phyloP scores from a whole-genome alignment of 2,329 filamentous ascomycete genomes.

The Curvularia spicifera region DNA sequence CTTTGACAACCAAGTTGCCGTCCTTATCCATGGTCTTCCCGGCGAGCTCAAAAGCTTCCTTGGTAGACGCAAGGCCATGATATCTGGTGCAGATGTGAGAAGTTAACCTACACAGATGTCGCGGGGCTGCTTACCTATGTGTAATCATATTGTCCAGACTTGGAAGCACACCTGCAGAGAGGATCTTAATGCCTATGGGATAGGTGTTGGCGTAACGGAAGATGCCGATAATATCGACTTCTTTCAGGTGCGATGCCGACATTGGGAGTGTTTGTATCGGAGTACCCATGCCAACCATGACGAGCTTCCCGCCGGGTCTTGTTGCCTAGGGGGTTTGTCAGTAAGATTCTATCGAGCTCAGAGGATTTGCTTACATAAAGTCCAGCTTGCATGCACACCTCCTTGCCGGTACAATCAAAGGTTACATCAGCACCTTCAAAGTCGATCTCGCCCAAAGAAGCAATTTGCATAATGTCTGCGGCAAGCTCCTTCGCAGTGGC shows the following conservation, averaged over 20 bases:
- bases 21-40: constrained; percentile 59
- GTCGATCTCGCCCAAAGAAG: constrained; percentile 45
- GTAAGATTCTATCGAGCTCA: constrained; percentile 15
- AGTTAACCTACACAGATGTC: no score
- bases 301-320: constrained; percentile 58
- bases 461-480: constrained; percentile 45
- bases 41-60: constrained; percentile 60
- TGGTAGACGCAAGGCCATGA: constrained; percentile 54
- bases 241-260: constrained; percentile 61
- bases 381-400: constrained; percentile 53
- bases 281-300: constrained; percentile 65
- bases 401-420: constrained; percentile 53
- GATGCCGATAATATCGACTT: constrained; percentile 64
- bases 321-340: constrained; percentile 40
- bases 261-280: constrained; percentile 62
- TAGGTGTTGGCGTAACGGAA: constrained; percentile 64
- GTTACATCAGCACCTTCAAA: constrained; percentile 51
- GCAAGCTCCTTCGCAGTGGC: constrained; percentile 46
- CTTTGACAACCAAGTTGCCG: constrained; percentile 61
- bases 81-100: constrained; percentile 35
- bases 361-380: constrained; percentile 44
- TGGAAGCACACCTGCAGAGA: constrained; percentile 58
- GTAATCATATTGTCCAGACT: constrained; percentile 61
- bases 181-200: constrained; percentile 60
- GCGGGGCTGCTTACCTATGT: constrained; percentile 42